Base-by-base conservation (phyloP, 78 protist species). In the Cavenderia fasciculata region DNA sequence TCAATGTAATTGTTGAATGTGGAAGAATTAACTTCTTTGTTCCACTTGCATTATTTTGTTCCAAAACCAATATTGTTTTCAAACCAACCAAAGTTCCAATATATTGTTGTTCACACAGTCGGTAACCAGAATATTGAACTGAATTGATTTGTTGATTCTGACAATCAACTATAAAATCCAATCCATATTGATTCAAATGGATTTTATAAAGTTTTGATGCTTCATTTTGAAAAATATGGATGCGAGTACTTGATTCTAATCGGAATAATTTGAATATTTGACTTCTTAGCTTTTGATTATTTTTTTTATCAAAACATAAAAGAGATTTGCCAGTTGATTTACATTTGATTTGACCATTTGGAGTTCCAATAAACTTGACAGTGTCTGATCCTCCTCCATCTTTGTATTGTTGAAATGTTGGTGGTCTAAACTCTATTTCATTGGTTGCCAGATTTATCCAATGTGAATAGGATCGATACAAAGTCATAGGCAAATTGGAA, bases 81-180 rank as follows among this genome's bases (percentile, higher is more conserved):
- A 62, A 12, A 29, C 71, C 71, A 36, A 62, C 38, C 11, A 62
- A n/a, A 8, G 71, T 62, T 3, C 71, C 71, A 62, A 34, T 38
- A 18, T 62, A 62, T 36, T 62, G 71, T 18, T 38, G 33, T 4
- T 7, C 21, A 29, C 43, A 34, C 5, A 62, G 10, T 10, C 4
- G 8, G n/a, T 29, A 62, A 10, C n/a, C 7, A 23, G 46, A 34
- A 36, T 62, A 23, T n/a, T n/a, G n/a, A n/a, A n/a, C n/a, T n/a
- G n/a, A n/a, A 23, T 62, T 8, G 21, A 62, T 38, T 12, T 27
- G 2, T 4, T 38, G 6, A 8, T 62, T 47, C 38, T 3, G 11
- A 29, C 23, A 18, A 23, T 62, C 38, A 6, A 62, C 11, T 4
- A 5, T 10, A 25, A 62, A 62, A 8, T n/a, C 71, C 47, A 62